Conservation (phyloP, 176 grass and related monocot species). For the Otatea glauca region DNA sequence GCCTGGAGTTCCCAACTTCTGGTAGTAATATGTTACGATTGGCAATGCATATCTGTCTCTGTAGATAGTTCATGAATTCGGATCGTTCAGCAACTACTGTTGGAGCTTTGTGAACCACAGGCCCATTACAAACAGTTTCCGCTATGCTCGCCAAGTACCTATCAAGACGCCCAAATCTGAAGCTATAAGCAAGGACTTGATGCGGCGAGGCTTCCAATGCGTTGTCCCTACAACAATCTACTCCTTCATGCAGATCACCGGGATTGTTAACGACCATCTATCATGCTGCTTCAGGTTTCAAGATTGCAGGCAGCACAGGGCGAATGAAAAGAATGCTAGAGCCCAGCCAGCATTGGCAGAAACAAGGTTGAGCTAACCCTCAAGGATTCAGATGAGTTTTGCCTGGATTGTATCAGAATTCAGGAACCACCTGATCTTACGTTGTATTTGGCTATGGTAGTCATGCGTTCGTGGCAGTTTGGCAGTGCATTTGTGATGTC, state of each 20-base stretch:
- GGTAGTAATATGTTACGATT: not conserved
- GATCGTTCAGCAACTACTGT: conserved; percentile 66
- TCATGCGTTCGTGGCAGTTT: not conserved
- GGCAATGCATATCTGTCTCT: conserved; percentile 23
- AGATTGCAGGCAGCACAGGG: conserved; percentile 26
- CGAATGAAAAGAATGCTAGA: not conserved
- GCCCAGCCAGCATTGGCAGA: conserved; percentile 15
- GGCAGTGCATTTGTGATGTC: conserved; percentile 21
- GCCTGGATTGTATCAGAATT: not conserved
- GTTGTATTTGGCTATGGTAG: not conserved
- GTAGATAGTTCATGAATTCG: conserved; percentile 56
- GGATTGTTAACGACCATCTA: conserved; percentile 66
- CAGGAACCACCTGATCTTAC: not conserved
- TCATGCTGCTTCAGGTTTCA: conserved; percentile 61
- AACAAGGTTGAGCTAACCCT: not conserved
- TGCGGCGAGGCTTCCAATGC: conserved; percentile 66
- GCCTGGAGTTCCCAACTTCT: not conserved
- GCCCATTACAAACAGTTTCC: conserved; percentile 52
- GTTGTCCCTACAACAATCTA: conserved; percentile 69
- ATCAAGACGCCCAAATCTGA: conserved; percentile 69
- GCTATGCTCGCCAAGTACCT: conserved; percentile 55
- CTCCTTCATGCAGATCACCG: conserved; percentile 68
- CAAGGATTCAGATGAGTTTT: conserved; percentile 25
- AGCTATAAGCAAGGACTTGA: conserved; percentile 67
- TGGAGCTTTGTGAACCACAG: conserved; percentile 72